Conservation (phyloP, 106 monocot genomes). For the Acorus gramineus region DNA sequence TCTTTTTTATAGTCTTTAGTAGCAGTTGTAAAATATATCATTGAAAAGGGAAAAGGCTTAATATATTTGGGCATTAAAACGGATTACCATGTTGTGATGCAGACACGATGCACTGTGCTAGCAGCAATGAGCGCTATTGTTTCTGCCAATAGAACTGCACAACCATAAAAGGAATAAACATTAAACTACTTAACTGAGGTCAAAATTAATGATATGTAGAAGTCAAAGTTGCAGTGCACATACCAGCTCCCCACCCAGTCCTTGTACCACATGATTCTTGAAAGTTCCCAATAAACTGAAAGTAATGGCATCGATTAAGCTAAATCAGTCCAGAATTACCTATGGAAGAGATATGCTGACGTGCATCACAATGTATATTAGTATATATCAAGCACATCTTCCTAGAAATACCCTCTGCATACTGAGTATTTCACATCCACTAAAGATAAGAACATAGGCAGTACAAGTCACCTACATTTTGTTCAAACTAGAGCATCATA, state of each 20-base stretch:
- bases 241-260: slow-evolving; percentile 98
- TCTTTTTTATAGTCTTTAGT: no score
- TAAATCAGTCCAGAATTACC: background rate
- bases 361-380: no score
- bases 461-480: no score
- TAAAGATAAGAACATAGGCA: no score
- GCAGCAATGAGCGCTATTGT: slow-evolving; percentile 77
- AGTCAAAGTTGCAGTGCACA: slow-evolving; percentile 9
- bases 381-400: no score
- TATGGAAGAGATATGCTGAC: no score
- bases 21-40: no score
- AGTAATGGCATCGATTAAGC: slow-evolving; percentile 3
- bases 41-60: no score
- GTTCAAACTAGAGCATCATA: no score
- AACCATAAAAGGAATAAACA: slow-evolving; percentile 1
- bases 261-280: slow-evolving; percentile 62
- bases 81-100: slow-evolving; percentile 92
- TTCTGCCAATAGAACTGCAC: slow-evolving; percentile 76
- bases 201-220: background rate
- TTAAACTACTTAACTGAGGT: background rate
- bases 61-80: no score
- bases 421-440: no score
- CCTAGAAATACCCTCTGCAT: no score
- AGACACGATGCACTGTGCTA: slow-evolving; percentile 89
- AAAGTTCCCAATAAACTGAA: slow-evolving; percentile 88